These are phyloP conservation scores for Alternaria conjuncta DNA, from an alignment of 2,329 filamentous ascomycete species.

Conservation along the genomic window DNA sequence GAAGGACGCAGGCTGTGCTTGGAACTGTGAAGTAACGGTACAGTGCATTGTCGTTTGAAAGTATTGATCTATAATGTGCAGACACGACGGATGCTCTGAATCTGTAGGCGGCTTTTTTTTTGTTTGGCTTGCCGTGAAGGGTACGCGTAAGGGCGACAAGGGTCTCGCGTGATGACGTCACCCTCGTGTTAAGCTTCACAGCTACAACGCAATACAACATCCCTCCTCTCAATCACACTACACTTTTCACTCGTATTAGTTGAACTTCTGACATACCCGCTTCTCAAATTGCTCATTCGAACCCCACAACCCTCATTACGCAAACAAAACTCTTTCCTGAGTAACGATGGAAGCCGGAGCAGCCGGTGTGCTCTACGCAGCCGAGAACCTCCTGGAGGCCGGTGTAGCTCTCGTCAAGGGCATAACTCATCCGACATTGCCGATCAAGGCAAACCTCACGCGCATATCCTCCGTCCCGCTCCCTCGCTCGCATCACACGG, in stretches of 20 bases:
- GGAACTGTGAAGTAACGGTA: background rate
- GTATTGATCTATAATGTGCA: background rate
- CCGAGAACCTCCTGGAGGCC: conserved; percentile 44
- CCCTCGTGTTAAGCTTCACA: conserved; percentile 3
- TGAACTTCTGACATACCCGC: background rate
- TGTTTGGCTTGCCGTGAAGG: background rate
- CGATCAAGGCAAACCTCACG: conserved; percentile 58
- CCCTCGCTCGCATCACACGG: conserved; percentile 58
- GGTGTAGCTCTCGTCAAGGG: conserved; percentile 58
- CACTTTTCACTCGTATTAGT: background rate
- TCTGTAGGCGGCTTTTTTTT: background rate
- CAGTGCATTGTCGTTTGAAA: background rate
- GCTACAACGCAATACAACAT: conserved; percentile 11
- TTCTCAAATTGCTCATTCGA: background rate
- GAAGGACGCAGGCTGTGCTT: background rate
- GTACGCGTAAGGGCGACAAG: conserved; percentile 1
- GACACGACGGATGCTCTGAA: background rate
- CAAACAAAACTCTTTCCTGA: conserved; percentile 46
- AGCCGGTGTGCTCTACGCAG: conserved; percentile 48
- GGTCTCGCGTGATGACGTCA: conserved; percentile 15
- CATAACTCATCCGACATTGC: conserved; percentile 57
- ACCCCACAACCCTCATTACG: background rate
- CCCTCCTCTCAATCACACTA: conserved; percentile 3
- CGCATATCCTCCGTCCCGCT: conserved; percentile 56
- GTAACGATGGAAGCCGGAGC: conserved; percentile 45